A percentile compares a stretch with the other conserved stretches of the same genome.
These are phyloP conservation scores for Ogataea ganodermae DNA, from an alignment of 805 yeast genomes.

Conservation along the genomic window DNA sequence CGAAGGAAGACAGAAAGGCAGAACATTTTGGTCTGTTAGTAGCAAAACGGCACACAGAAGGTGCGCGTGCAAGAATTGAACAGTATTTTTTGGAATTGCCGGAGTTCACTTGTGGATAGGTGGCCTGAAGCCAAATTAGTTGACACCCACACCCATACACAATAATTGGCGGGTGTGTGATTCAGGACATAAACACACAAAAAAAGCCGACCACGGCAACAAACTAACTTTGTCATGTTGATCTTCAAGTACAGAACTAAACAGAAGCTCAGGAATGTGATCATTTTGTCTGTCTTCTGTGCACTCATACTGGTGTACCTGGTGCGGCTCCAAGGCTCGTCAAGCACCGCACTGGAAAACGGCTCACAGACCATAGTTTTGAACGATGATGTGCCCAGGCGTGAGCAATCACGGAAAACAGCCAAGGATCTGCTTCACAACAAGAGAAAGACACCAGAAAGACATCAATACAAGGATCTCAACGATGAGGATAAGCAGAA, in stretches of 20 bases:
- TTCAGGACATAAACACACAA: too few species aligned
- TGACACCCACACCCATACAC: background rate
- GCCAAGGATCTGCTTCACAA: conserved; percentile 21
- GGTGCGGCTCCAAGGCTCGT: conserved; percentile 7
- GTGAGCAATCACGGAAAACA: conserved; percentile 11
- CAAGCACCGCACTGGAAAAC: background rate
- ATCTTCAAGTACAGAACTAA: conserved; percentile 15
- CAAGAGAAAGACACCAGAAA: conserved; percentile 8
- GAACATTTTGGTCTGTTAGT: background rate
- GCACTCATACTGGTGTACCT: conserved; percentile 10
- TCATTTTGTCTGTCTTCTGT: conserved; percentile 10
- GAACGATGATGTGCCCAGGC: conserved; percentile 10
- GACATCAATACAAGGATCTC: conserved; percentile 10
- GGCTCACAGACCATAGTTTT: conserved; percentile 6
- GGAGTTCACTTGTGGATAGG: background rate
- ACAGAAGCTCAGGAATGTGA: conserved; percentile 9
- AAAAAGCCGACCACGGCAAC: too few species aligned
- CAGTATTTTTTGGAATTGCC: background rate
- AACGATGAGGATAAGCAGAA: conserved; percentile 20
- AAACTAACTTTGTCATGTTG: too few species aligned
- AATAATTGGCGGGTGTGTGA: too few species aligned
- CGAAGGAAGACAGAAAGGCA: background rate
- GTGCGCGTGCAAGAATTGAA: too few species aligned
- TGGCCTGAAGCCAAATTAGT: background rate
- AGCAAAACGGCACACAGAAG: too few species aligned